phyloP scores from a whole-genome alignment of 2,329 filamentous ascomycete genomes.

The Fusarium austroafricanum region DNA sequence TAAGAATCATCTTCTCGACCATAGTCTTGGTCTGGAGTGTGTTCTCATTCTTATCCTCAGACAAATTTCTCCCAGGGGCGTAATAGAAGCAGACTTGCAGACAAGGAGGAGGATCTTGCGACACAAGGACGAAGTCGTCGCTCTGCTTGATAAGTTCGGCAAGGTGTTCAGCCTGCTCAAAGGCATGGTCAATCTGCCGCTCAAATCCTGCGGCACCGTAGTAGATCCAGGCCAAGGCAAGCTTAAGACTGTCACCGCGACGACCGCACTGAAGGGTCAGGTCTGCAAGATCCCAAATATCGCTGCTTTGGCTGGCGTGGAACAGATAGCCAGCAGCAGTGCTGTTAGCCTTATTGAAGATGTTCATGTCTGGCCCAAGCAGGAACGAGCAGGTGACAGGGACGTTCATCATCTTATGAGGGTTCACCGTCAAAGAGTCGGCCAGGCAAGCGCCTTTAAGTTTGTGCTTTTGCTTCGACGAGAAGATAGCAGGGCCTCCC shows the following conservation, averaged over 20 bases:
- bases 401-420: constrained; percentile 97
- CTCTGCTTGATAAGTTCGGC: constrained; percentile 66
- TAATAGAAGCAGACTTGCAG: constrained; percentile 97
- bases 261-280: constrained; percentile 94
- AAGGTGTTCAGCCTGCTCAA: constrained; percentile 77
- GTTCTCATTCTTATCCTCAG: constrained; percentile 57
- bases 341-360: constrained; percentile 87
- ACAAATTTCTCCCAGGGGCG: constrained; percentile 65
- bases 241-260: constrained; percentile 84
- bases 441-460: constrained; percentile 79
- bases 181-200: constrained; percentile 76
- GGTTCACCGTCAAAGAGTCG: constrained; percentile 87
- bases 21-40: constrained; percentile 62
- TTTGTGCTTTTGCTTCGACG: constrained; percentile 69
- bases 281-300: constrained; percentile 91
- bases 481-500: constrained; percentile 89
- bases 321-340: constrained; percentile 89
- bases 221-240: constrained; percentile 90
- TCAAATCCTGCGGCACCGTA: constrained; percentile 83
- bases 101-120: constrained; percentile 82
- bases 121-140: constrained; percentile 76
- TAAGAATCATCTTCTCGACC: constrained; percentile 58
- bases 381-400: constrained; percentile 93
- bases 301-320: constrained; percentile 66
- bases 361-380: constrained; percentile 77